Evolutionary conservation across 331 rosid species (phyloP), one percentile per base, ranked within the genome.

Genomic region (Pyracantha coccinea): DNA sequence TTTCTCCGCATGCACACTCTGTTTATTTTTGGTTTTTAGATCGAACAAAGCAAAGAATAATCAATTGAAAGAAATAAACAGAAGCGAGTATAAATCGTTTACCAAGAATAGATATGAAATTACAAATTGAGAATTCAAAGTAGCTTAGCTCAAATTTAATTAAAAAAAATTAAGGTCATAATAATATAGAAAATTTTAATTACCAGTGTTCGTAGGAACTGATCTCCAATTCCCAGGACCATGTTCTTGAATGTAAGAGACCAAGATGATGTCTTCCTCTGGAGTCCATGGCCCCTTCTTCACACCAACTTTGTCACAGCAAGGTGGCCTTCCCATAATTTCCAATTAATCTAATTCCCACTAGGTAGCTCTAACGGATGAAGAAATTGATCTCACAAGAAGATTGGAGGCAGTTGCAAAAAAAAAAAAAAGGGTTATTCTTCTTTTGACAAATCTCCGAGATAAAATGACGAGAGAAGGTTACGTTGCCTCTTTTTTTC

Each of bases 231-330:
- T 93, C 2, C 95, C 97, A 5, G 98, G 87, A 2, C 98, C 98
- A 59, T 87, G 89, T 78, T 93, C 86, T 82, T 91, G 98, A 77
- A 93, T 88, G 83, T 93, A 93, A 75, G 96, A 90, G 65, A 93
- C 98, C 84, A 93, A 79, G 55, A 89, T 77, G 86, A 93, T 91
- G 74, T 93, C 98, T 50, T 93, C 98, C 33, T 93, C 98, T 0
- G 98, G 98, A 55, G 98, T 93, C 98, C 98, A 93, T 8, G 98
- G 97, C 7, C 98, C 98, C 77, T 93, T 93, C 85, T 93, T 93
- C 15, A 90, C 78, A 4, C 89, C 95, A 53, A 79, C 71, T 79
- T 92, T 91, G 53, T 91, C 97, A 81, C 92, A 89, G 83, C 95
- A 91, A 29, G 98, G 98, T 31, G 96, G 89, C 20, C 97, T 91